phyloP scores from a whole-genome alignment of 257 asterid genomes.

The Solanum medicagineum region DNA sequence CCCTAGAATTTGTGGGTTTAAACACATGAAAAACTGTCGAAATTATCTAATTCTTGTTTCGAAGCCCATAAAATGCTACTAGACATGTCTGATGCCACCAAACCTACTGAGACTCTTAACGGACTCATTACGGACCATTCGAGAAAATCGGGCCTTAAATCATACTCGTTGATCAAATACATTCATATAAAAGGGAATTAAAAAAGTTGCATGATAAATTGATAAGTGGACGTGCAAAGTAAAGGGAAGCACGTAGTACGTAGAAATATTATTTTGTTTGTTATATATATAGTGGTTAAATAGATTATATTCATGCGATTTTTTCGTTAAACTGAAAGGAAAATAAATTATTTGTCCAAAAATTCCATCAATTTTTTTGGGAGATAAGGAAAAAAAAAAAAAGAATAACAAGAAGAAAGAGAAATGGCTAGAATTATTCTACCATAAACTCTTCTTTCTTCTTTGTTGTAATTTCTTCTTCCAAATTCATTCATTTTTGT shows the following conservation, averaged over 20 bases:
- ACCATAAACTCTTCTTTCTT: not conserved
- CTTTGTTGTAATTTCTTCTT: not conserved
- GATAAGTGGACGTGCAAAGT: not conserved
- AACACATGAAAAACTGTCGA: too few species aligned
- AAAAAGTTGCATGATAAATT: not conserved
- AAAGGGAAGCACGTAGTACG: slow-evolving; percentile 8
- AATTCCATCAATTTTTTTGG: not conserved
- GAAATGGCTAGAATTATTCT: not conserved
- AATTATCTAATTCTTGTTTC: too few species aligned
- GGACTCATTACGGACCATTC: too few species aligned
- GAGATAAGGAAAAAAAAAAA: not conserved
- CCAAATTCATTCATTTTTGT: not conserved
- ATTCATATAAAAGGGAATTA: too few species aligned
- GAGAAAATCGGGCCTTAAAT: too few species aligned
- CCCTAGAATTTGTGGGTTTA: too few species aligned
- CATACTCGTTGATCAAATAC: too few species aligned
- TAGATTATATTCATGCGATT: not conserved
- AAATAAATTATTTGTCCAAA: slow-evolving; percentile 3
- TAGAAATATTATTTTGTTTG: not conserved
- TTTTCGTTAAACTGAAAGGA: slow-evolving; percentile 21
- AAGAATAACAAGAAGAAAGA: not conserved
- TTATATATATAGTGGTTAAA: slow-evolving; percentile 9
- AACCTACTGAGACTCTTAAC: too few species aligned
- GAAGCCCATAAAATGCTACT: too few species aligned
- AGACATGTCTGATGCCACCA: too few species aligned